phyloP scores from a whole-genome alignment of 768 basidiomycete genomes.

The Agaricus blazei region DNA sequence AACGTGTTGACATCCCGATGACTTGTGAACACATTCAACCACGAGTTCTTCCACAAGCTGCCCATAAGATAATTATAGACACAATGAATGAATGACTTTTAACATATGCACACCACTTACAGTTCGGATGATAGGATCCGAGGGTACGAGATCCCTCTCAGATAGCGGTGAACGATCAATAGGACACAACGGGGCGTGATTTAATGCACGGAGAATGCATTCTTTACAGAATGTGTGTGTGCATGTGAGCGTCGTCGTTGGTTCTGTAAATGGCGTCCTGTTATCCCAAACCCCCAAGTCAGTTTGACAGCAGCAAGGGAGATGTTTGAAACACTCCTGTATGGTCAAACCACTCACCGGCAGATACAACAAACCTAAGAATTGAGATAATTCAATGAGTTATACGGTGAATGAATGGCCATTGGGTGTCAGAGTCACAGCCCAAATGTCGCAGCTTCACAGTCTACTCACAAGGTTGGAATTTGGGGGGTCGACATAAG shows the following conservation, averaged over 20 bases:
- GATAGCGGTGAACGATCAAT: conserved; percentile 72
- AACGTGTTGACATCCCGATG: conserved; percentile 54
- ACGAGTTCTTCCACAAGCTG: conserved; percentile 81
- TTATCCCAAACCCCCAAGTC: conserved; percentile 8
- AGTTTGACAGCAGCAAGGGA: not conserved
- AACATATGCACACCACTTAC: conserved; percentile 33
- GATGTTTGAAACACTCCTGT: not conserved
- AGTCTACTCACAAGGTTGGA: conserved; percentile 52
- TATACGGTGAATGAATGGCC: too few relatives aligned
- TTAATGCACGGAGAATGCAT: conserved; percentile 70
- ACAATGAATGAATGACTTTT: not conserved
- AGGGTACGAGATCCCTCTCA: conserved; percentile 52
- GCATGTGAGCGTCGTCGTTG: conserved; percentile 69
- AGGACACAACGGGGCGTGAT: conserved; percentile 70
- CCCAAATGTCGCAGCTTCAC: too few relatives aligned
- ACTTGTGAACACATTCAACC: conserved; percentile 63
- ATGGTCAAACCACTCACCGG: conserved; percentile 31
- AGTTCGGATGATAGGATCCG: conserved; percentile 73
- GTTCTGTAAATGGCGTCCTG: conserved; percentile 72
- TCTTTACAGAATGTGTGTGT: conserved; percentile 84
- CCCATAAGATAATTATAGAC: not conserved
- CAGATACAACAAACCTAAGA: conserved; percentile 74
- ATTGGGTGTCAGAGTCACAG: too few relatives aligned
- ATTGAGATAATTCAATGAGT: not conserved
- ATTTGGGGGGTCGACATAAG: conserved; percentile 60